Percentiles rank a stretch among this genome's conserved stretches.
Conservation (phyloP, 2,329 filamentous ascomycete species). For the Gyromitra esculenta region DNA sequence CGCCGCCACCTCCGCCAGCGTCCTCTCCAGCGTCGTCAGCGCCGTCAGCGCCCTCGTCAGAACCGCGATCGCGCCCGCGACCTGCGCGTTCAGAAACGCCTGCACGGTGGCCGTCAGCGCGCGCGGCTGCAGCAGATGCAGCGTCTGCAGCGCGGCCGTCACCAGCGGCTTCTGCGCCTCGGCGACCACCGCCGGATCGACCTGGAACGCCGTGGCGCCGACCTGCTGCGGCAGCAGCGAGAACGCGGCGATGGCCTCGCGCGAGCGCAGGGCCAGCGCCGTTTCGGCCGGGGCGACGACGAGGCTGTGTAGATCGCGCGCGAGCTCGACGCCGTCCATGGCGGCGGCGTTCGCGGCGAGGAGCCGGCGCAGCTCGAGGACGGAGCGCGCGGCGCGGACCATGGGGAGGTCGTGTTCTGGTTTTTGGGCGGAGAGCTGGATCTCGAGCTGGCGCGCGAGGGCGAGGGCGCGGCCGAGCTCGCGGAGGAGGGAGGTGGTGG, state of each 20-base stretch:
- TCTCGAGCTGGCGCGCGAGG: conserved; percentile 84
- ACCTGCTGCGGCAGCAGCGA: conserved; percentile 61
- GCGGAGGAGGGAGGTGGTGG: conserved; percentile 79
- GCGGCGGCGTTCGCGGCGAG: conserved; percentile 9
- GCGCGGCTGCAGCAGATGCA: conserved; percentile 83
- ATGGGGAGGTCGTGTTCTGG: conserved; percentile 78
- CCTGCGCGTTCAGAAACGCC: conserved; percentile 79
- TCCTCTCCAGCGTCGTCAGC: conserved; percentile 81
- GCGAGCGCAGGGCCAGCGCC: conserved; percentile 8
- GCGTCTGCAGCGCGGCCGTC: conserved; percentile 75
- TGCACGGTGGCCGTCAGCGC: conserved; percentile 79
- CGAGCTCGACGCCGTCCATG: conserved; percentile 67
- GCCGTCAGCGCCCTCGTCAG: conserved; percentile 80
- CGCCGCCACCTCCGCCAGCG: conserved; percentile 80
- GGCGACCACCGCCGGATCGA: conserved; percentile 62
- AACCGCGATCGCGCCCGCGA: conserved; percentile 80
- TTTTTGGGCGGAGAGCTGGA: conserved; percentile 74
- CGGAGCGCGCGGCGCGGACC: conserved; percentile 81
- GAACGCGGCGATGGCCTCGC: conserved; percentile 39
- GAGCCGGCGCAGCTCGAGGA: conserved; percentile 72
- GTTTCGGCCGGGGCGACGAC: conserved; percentile 68
- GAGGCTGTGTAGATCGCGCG: conserved; percentile 75
- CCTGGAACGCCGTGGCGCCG: conserved; percentile 57
- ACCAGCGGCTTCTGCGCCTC: conserved; percentile 76
- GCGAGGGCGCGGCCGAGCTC: conserved; percentile 81